Base-by-base conservation (phyloP, 164 flowering plant genomes). In the Platanus orientalis region DNA sequence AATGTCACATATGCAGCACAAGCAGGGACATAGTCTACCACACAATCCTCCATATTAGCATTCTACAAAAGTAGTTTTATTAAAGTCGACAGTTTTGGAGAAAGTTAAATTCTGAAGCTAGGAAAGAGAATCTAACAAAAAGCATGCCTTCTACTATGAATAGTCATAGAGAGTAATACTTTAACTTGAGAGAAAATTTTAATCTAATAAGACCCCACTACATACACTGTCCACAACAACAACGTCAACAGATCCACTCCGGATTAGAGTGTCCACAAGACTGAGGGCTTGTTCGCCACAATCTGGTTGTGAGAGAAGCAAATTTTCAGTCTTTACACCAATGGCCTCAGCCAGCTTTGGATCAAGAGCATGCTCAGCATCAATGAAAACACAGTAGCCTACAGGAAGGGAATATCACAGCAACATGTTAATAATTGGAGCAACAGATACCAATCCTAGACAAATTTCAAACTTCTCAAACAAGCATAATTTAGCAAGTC, bases 341-440 rank as follows among this genome's bases (percentile, higher is more conserved):
- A 90, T 84, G 47, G 92, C 60, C 77, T 82, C 81, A 27, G 98
- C 98, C 6, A 93, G 67, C 5, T 88, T 32, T 57, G 94, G 86
- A 76, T 93, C 95, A 70, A 93, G 97, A 61, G 98, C 94, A 80
- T 90, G 98, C 76, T 93, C 97, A 29, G 98, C 97, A 79, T 90
- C 98, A 62, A 93, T 78, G 70, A 90, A 93, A 44, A 79, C 97
- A 77, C 98, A 93, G 55, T 76, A 83, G 24, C 90, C 98, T 92
- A 67, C 72, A 77, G 14, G 28, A 65, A 23, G 44, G 2, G 44
- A 21, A 28, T 36, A 36, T 36, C 42, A 36, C 12, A 14, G 7
- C 5, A 26, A 25, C 24, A 14, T 16, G 48, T 51, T 34, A 63
- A 44, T 27, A 11, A 36, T 16, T 28, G 39, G 39, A 32, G 39